Evolutionary conservation across 169 alveolate species (phyloP).

Genomic region (Plasmodium billcollinsi): DNA sequence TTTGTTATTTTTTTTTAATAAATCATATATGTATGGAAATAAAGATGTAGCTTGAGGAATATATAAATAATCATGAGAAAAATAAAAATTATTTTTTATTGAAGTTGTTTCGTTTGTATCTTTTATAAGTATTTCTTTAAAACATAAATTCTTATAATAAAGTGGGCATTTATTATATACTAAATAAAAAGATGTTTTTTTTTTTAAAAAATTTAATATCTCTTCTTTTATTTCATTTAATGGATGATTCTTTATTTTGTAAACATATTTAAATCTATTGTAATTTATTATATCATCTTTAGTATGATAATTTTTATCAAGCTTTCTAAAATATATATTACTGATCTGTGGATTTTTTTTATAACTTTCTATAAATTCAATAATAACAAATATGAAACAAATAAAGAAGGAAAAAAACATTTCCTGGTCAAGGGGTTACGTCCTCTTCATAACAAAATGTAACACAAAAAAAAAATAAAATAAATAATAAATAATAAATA

Average conservation of each 20-base stretch:
- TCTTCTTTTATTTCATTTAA: constrained; percentile 32
- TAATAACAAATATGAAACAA: neutral
- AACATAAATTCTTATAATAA: constrained; percentile 37
- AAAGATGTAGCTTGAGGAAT: constrained; percentile 75
- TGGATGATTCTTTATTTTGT: constrained; percentile 71
- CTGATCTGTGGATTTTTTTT: constrained; percentile 19
- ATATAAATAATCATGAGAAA: constrained; percentile 32
- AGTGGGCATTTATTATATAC: constrained; percentile 73
- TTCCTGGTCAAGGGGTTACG: neutral
- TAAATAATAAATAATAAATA: neutral
- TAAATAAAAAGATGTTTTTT: constrained; percentile 16
- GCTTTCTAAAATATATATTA: constrained; percentile 31
- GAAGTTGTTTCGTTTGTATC: constrained; percentile 71
- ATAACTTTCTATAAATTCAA: neutral
- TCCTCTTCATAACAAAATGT: neutral
- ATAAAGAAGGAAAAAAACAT: constrained; percentile 4
- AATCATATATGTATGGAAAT: constrained; percentile 37
- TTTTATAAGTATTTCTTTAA: constrained; percentile 62
- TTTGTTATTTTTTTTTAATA: neutral
- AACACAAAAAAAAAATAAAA: neutral
- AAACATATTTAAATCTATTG: constrained; percentile 72
- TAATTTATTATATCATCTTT: constrained; percentile 71
- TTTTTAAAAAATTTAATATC: constrained; percentile 41
- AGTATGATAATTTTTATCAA: constrained; percentile 38
- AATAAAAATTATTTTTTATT: constrained; percentile 44